A percentile compares a stretch with the other conserved stretches of the same genome.
Evolutionary conservation across 2,329 filamentous ascomycete species (phyloP).

Genomic region (Talaromyces sp.): DNA sequence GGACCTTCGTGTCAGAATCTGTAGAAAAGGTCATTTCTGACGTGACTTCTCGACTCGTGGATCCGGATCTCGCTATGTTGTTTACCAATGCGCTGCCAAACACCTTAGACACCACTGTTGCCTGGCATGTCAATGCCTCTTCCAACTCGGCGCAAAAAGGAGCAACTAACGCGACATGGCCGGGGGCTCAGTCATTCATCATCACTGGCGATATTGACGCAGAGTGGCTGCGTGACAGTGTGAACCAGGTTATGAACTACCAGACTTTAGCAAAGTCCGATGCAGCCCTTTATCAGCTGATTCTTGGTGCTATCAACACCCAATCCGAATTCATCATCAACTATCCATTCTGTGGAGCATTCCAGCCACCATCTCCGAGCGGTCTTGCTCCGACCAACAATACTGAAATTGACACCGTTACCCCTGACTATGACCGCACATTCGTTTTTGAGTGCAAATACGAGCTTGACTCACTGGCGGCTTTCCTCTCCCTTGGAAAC

Average conservation of each 20-base stretch:
- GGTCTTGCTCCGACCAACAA: constrained; percentile 70
- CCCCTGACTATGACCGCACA: constrained; percentile 78
- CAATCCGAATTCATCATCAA: constrained; percentile 93
- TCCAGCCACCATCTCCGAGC: constrained; percentile 87
- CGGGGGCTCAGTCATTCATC: constrained; percentile 85
- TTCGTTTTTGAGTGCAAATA: constrained; percentile 98
- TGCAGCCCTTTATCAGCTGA: constrained; percentile 70
- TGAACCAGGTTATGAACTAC: constrained; percentile 90
- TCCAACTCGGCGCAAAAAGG: constrained; percentile 27
- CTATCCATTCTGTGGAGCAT: constrained; percentile 96
- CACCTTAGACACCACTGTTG: constrained; percentile 82
- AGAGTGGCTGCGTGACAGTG: constrained; percentile 88
- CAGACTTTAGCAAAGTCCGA: constrained; percentile 82
- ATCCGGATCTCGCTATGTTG: constrained; percentile 83
- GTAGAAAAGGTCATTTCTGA: constrained; percentile 88
- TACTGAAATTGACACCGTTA: constrained; percentile 78
- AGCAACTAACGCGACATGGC: constrained; percentile 66
- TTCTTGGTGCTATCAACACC: constrained; percentile 92
- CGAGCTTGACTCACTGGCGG: constrained; percentile 90
- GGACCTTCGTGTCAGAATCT: constrained; percentile 81
- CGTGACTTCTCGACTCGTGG: constrained; percentile 73
- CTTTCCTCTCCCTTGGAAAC: constrained; percentile 82
- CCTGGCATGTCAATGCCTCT: constrained; percentile 72
- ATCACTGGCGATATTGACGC: constrained; percentile 92
- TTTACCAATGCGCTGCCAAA: constrained; percentile 97